Base-by-base conservation (phyloP, 2,329 filamentous ascomycete genomes). In the Cladophialophora bantiana region DNA sequence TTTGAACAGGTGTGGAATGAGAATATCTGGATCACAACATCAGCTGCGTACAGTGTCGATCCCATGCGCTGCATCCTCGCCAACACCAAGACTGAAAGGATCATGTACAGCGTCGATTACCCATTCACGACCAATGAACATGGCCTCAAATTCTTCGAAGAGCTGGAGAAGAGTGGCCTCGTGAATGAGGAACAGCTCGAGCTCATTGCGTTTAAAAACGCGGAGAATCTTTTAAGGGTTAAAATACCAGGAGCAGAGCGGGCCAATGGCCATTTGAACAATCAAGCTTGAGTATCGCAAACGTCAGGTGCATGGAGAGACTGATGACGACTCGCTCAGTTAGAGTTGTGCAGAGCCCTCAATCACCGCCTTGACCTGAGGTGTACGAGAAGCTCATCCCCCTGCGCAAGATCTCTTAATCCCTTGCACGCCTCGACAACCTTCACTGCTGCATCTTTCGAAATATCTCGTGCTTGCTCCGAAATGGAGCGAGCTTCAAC, bases 71-170 rank as follows among this genome's bases (percentile, higher is more conserved):
- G 74, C 26, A 55, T 81, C 40, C 62, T 81, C 58, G 72, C 62
- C 32, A 68, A 70, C 4, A 70, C 64, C 32, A 69, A 69, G 18
- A 76, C 80, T 15, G 83, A 86, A 20, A 77, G 78, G 10, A 79
- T 88, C 1, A 60, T 88, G 71, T 88, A 84, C 71, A 86, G 83
- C 67, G 82, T 86, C 7, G 85, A 87, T 69, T 87, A 87, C 69
- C 86, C 85, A 0, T 86, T 87, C 57, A 79, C 79, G 40, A 76
- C 76, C 55, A 86, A 82, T 65, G 80, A 83, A 67, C 79, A 80
- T 15, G 85, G 84, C 0, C 73, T 77, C 26, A 75, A 75, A 9
- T 85, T 83, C 70, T 75, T 87, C 55, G 72, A 79, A 55, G 82
- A 85, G 66, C 72, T 88, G 45, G 76, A 78, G 65, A 72, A 77